Percentiles rank a stretch among this genome's conserved stretches.
phyloP scores from a whole-genome alignment of 371 early-diverging fungal species.

The Fennellomyces sp. region DNA sequence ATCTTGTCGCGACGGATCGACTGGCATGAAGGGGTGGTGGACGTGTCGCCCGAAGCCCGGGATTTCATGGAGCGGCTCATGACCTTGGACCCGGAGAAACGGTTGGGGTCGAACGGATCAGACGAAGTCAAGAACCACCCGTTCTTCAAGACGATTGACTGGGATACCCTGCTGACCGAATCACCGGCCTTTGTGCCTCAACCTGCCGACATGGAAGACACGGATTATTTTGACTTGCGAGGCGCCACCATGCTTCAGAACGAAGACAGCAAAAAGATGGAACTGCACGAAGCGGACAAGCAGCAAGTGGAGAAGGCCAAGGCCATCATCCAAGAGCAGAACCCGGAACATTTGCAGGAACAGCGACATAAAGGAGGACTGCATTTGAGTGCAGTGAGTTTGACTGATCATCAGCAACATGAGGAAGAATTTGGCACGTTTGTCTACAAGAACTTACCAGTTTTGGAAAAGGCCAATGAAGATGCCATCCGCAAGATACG shows the following conservation, averaged over 20 bases:
- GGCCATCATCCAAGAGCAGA: conserved; percentile 47
- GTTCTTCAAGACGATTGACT: conserved; percentile 67
- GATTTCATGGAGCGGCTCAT: conserved; percentile 89
- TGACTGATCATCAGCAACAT: conserved; percentile 13
- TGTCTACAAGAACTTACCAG: conserved; percentile 88
- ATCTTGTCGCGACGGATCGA: conserved; percentile 77
- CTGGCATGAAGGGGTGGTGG: conserved; percentile 69
- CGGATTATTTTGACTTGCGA: conserved; percentile 92
- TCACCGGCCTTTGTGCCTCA: conserved; percentile 89
- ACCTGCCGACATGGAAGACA: conserved; percentile 79
- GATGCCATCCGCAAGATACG: conserved; percentile 73
- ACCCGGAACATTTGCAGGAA: conserved; percentile 23
- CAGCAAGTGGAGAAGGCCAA: conserved; percentile 43
- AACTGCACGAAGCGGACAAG: conserved; percentile 14
- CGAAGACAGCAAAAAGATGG: conserved; percentile 13
- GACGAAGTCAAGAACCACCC: conserved; percentile 71
- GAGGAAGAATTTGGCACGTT: conserved; percentile 90
- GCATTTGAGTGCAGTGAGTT: neutral
- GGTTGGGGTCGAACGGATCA: conserved; percentile 78
- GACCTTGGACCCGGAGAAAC: conserved; percentile 68
- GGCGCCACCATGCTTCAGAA: conserved; percentile 69
- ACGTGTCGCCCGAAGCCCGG: conserved; percentile 79
- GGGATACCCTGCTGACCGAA: conserved; percentile 68
- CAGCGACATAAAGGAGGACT: neutral
- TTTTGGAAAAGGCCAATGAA: conserved; percentile 88